A percentile compares a stretch with the other conserved stretches of the same genome.
Evolutionary conservation across 176 grass and related monocot species (phyloP).

Genomic region (Rhynchospora breviuscula): DNA sequence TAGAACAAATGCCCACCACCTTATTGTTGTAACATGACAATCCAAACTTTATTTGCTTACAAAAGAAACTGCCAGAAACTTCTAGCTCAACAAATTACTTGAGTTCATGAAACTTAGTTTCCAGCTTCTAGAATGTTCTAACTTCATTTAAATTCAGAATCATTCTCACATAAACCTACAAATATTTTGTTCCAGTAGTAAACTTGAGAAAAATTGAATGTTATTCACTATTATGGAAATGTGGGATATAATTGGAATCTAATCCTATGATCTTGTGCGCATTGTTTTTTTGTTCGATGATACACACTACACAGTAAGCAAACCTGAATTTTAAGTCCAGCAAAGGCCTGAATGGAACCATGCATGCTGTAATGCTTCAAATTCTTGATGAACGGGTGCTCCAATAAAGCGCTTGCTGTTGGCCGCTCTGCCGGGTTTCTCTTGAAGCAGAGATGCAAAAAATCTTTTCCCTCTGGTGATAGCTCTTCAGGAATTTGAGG

Average conservation of each 20-base stretch:
- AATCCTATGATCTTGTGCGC: not conserved
- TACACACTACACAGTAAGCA: conserved; percentile 16
- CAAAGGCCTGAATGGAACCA: conserved; percentile 35
- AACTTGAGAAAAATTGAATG: not conserved
- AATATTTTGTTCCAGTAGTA: not conserved
- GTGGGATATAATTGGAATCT: not conserved
- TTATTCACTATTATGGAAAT: not conserved
- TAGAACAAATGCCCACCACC: not conserved
- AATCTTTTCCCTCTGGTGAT: conserved; percentile 75
- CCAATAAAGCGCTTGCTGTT: conserved; percentile 39
- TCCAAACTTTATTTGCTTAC: too few species aligned
- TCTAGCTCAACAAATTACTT: not conserved
- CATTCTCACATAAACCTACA: too few species aligned
- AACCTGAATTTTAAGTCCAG: conserved; percentile 56
- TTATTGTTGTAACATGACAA: not conserved
- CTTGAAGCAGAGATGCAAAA: conserved; percentile 71
- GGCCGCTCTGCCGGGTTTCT: conserved; percentile 71
- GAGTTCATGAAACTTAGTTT: not conserved
- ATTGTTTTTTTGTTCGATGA: not conserved
- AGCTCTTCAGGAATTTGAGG: conserved; percentile 54
- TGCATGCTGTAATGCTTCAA: conserved; percentile 38
- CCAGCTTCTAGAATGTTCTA: not conserved
- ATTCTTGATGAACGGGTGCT: conserved; percentile 35
- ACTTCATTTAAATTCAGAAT: not conserved
- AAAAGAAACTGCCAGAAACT: not conserved